These are phyloP conservation scores for Gypsophila paniculata DNA, from an alignment of 179 eudicot species.

Conservation along the genomic window DNA sequence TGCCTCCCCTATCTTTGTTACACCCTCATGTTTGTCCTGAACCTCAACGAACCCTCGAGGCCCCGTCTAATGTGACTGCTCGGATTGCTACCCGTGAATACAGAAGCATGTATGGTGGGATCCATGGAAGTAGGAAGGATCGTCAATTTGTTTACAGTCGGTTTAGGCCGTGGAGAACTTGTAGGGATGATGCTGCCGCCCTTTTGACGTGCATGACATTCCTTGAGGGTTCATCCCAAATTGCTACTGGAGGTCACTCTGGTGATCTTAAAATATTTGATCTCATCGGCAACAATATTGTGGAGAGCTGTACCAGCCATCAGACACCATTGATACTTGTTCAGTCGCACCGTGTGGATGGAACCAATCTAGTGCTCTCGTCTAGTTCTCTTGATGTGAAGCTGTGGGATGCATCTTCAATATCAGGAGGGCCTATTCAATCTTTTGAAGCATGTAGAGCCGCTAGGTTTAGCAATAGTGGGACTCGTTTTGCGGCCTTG, in stretches of 20 bases:
- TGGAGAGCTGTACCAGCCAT: conserved; percentile 70
- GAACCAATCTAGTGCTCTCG: conserved; percentile 62
- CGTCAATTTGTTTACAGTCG: conserved; percentile 90
- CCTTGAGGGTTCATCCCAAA: conserved; percentile 74
- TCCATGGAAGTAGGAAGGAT: conserved; percentile 74
- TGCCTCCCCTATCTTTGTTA: conserved; percentile 88
- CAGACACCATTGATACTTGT: conserved; percentile 60
- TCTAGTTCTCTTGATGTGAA: conserved; percentile 81
- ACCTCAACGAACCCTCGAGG: conserved; percentile 76
- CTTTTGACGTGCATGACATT: conserved; percentile 81
- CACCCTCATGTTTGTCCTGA: conserved; percentile 98
- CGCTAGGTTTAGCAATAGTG: conserved; percentile 69
- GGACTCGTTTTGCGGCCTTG: conserved; percentile 71
- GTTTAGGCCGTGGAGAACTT: conserved; percentile 90
- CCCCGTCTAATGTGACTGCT: conserved; percentile 81
- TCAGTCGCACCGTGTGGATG: conserved; percentile 55
- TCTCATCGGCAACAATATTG: conserved; percentile 51
- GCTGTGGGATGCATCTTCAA: conserved; percentile 81
- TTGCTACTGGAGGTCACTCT: conserved; percentile 79
- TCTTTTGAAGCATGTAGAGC: conserved; percentile 78
- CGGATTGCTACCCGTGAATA: conserved; percentile 81
- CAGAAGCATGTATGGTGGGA: conserved; percentile 84
- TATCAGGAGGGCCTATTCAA: conserved; percentile 76
- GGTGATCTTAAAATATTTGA: conserved; percentile 92
- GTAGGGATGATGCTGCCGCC: conserved; percentile 69